Base-by-base conservation (phyloP, 2,329 filamentous ascomycete species). In the Stromatinia cepivora region DNA sequence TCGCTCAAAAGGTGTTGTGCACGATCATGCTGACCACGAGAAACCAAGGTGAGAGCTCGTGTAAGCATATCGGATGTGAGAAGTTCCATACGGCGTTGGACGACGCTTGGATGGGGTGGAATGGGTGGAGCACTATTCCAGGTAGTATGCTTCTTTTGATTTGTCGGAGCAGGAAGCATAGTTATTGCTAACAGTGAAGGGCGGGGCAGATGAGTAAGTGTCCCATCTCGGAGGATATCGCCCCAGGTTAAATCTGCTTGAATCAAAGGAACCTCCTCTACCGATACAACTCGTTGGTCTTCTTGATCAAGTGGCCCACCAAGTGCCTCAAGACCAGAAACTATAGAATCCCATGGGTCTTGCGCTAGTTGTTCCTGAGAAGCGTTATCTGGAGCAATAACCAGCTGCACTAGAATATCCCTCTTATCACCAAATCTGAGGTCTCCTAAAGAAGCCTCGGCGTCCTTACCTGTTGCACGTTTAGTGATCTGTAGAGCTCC, bases 11-110 rank as follows among this genome's bases (percentile, higher is more conserved):
- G 87, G 69, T 97, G 96, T 75, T 97, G 92, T 0, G 94, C 95
- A 48, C 94, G 91, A 77, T 99, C 95, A 78, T 97, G 92, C 80
- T 98, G 94, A 46, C 92, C 93, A 50, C 93, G 88, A 71, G 92
- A 92, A 28, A 98, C 94, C 28, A 99, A 86, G 0, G 93, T 97
- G 71, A 99, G 83, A 20, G 95, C 94, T 70, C 95, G 87, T 10
- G 93, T 97, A 72, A 99, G 86, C 95, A 99, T 99, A 79, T 99
- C 95, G 1, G 94, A 98, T 3, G 95, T 98, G 66, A 99, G 86
- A 42, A 99, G 84, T 80, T 99, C 95, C 95, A 99, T 99, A 58
- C 95, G 91, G 53, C 95, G 88, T 81, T 99, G 95, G 9, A 99
- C 94, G 70, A 99, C 93, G 72, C 90, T 92, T 6, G 95, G 94